Evolutionary conservation across 192 early-diverging fungal species (phyloP), one percentile per base, ranked within the genome.

Genomic region (Podila clonocystis): DNA sequence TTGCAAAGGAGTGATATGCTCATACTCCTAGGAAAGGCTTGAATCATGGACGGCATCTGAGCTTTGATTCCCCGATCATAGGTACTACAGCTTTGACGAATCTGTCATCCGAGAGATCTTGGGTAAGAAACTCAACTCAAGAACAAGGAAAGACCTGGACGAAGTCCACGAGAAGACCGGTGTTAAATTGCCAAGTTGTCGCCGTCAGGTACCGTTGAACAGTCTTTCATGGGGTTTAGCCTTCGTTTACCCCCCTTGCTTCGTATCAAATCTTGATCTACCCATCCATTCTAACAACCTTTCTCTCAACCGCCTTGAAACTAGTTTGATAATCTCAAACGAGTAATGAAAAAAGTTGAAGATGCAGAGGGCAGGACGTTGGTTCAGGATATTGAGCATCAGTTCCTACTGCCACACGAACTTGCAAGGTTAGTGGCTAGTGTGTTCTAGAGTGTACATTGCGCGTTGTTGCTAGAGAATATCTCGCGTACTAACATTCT

Each of bases 31-130:
- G 13, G 41, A 45, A 4, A 45, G 41, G 3, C 0, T 45, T 45
- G 41, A 45, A 17, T 45, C 41, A 45, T 1, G 13, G 41, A 15
- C 13, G 15, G 41, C 15, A 45, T 45, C 41, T 45, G 15, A 45
- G 41, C 34, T 36, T 45, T 45, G 3, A 1, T 17, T 45, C 41
- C 41, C 15, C 13, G 11, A 45, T 45, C 4, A 45, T 63, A 83
- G 82, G 48, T 85, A 85, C 33, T 85, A 85, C 76, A 71, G 73
- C 63, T 85, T 85, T 74, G 84, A 85, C 33, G 75, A 83, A 61
- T 65, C 70, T 15, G 83, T 85, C 11, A 71, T 85, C 38, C 80
- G 84, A 24, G 84, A 82, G 50, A 74, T 85, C 26, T 33, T 85
- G 38, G 84, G 84, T 45, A 85, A 85, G 52, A 85, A 84, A 31